Evolutionary conservation across 2,329 filamentous ascomycete species (phyloP).

Genomic region (Arthrinium puccinioides): DNA sequence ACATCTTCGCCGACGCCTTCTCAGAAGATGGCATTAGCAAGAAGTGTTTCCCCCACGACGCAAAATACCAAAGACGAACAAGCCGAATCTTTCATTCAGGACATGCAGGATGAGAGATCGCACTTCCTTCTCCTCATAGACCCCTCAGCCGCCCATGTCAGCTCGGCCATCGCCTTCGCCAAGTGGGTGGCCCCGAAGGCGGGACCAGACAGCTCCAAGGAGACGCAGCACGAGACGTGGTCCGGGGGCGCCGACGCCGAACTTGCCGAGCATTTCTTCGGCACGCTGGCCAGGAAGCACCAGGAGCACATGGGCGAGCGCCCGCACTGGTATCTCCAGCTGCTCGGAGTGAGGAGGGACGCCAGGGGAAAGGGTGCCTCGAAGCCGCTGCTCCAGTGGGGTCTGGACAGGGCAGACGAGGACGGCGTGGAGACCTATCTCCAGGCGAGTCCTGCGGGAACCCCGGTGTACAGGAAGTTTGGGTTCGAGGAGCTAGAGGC

Average conservation of each 20-base stretch:
- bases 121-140: not conserved
- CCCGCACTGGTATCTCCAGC: slow-evolving; percentile 41
- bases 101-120: slow-evolving; percentile 7
- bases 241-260: not conserved
- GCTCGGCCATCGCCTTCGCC: not conserved
- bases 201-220: not conserved
- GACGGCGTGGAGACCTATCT: slow-evolving; percentile 38
- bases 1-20: slow-evolving; percentile 13
- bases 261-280: slow-evolving; percentile 27
- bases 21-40: slow-evolving; percentile 7
- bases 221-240: not conserved
- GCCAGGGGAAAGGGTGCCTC: slow-evolving; percentile 40
- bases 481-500: slow-evolving; percentile 29
- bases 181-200: not conserved
- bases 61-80: too few relatives aligned
- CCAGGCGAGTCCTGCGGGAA: slow-evolving; percentile 41
- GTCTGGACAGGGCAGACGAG: slow-evolving; percentile 35
- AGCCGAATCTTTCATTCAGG: too few relatives aligned
- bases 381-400: slow-evolving; percentile 37
- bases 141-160: not conserved
- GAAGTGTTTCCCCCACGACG: slow-evolving; percentile 4
- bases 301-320: slow-evolving; percentile 28
- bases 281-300: slow-evolving; percentile 25
- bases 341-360: slow-evolving; percentile 34
- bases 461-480: slow-evolving; percentile 37